Conservation (phyloP, 192 early-diverging fungal genomes). For the Backusella mclennaniae region DNA sequence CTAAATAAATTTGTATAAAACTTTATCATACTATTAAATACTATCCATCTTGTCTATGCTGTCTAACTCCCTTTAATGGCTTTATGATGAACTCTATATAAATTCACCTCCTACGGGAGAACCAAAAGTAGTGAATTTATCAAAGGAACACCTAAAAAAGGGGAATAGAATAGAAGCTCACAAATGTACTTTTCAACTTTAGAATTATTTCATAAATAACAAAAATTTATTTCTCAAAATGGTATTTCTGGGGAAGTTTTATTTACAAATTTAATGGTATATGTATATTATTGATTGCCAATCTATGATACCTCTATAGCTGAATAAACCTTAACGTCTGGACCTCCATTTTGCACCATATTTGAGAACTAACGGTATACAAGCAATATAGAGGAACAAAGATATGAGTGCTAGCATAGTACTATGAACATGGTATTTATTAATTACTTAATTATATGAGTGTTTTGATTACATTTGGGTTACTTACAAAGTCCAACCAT, state of each 20-base stretch:
- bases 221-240: background rate
- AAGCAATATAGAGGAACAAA: background rate
- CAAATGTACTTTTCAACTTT: too few species aligned
- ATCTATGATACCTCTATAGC: background rate
- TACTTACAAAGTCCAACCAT: conserved; percentile 30
- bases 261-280: background rate
- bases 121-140: too few species aligned
- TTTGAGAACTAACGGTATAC: conserved; percentile 16
- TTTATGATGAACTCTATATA: too few species aligned
- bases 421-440: background rate
- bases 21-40: too few species aligned
- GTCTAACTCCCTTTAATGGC: too few species aligned
- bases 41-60: too few species aligned
- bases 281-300: background rate
- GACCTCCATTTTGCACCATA: conserved; percentile 8
- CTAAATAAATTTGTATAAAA: too few species aligned
- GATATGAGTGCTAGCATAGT: conserved; percentile 2
- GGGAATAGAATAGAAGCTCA: too few species aligned
- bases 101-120: too few species aligned
- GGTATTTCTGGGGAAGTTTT: background rate
- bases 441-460: background rate
- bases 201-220: background rate
- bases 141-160: too few species aligned
- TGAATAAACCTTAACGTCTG: background rate
- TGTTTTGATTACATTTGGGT: background rate